Evolutionary conservation across 179 eudicot species (phyloP), one percentile per base, ranked within the genome.

Genomic region (Silene vulgaris): DNA sequence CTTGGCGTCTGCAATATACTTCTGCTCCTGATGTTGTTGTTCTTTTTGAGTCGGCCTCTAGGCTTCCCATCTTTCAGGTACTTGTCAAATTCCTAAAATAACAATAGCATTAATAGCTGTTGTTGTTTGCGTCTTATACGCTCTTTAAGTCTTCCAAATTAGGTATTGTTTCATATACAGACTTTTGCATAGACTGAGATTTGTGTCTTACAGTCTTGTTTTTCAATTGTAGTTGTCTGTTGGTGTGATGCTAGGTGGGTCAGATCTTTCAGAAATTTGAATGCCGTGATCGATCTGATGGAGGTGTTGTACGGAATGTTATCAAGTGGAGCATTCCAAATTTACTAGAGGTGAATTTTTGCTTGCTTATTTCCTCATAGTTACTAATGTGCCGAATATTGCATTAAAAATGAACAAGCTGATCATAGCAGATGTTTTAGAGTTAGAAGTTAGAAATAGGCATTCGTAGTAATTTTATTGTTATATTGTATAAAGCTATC

Each of bases 221-320:
- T 75, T 82, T 78, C 82, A 80, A 73, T 72, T 66, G 84, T 76
- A 74, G 75, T 79, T 76, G 71, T 81, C 79, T 75, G 69, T 74
- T 78, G 77, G 79, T 81, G 76, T 76, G 77, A 68, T 83, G 79
- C 32, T 74, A 93, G 98, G 96, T 93, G 74, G 97, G 97, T 21
- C 99, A 89, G 77, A 90, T 95, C 43, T 95, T 81, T 81, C 99
- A 90, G 85, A 95, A 89, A 77, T 95, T 95, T 84, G 97, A 92
- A 85, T 95, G 97, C 73, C 63, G 67, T 73, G 79, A 70, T 78
- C 85, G 77, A 79, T 75, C 85, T 32, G 79, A 79, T 70, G 87
- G 87, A 81, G 95, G 94, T 40, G 78, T 88, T 21, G 93, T 94
- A 30, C 88, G 88, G 30, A 94, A 94, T 75, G 83, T 94, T 17